These are phyloP conservation scores for Rhizomucor pusillus DNA, from an alignment of 371 early-diverging fungal species.

Conservation along the genomic window DNA sequence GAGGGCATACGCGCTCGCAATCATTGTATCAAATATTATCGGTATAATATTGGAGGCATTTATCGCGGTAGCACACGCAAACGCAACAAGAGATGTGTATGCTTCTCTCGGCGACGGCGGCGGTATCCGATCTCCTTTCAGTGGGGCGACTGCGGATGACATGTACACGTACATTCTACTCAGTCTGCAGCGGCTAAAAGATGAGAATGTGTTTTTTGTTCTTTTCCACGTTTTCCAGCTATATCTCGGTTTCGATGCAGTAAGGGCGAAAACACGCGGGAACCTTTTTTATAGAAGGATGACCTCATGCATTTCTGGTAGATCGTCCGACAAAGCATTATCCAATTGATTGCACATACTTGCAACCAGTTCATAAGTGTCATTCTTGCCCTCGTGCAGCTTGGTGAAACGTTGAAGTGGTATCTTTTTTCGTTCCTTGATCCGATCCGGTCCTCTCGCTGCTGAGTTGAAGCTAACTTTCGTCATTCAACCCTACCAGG, in stretches of 20 bases:
- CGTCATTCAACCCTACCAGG: constrained; percentile 17
- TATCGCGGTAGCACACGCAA: constrained; percentile 29
- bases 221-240: constrained; percentile 44
- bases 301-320: constrained; percentile 8
- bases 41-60: constrained; percentile 40
- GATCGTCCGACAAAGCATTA: constrained; percentile 49
- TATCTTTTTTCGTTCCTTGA: constrained; percentile 10
- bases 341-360: constrained; percentile 45
- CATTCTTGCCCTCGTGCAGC: constrained; percentile 42
- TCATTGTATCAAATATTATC: constrained; percentile 27
- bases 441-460: background rate
- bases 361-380: constrained; percentile 28
- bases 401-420: constrained; percentile 40
- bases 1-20: constrained; percentile 18
- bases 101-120: constrained; percentile 4
- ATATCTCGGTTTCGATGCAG: constrained; percentile 46
- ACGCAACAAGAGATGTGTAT: constrained; percentile 21
- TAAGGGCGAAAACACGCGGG: too few relatives aligned
- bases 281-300: background rate
- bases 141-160: constrained; percentile 10
- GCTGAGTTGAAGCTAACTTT: constrained; percentile 2
- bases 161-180: constrained; percentile 14
- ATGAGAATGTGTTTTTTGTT: constrained; percentile 50
- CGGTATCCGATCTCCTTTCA: constrained; percentile 12
- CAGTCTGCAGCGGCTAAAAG: constrained; percentile 32